Evolutionary conservation across 257 asterid genomes (phyloP).

Genomic region (Nicotiana knightiana): DNA sequence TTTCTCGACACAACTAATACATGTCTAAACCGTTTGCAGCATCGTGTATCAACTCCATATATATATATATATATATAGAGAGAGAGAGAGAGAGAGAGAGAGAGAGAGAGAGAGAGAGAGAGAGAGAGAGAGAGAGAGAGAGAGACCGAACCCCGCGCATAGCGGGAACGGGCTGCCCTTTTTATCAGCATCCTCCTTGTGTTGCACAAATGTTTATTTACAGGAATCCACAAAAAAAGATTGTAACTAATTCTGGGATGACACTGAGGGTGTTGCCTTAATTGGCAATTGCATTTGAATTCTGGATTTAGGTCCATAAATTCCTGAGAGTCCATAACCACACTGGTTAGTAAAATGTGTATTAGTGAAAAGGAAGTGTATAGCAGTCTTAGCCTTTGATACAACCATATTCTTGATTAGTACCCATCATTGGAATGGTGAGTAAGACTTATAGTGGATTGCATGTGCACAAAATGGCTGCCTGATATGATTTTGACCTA

Average conservation of each 20-base stretch:
- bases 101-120: too few species aligned
- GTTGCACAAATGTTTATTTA: not conserved
- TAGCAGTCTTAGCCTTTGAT: not conserved
- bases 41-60: not conserved
- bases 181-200: not conserved
- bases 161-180: not conserved
- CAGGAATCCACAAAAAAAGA: not conserved
- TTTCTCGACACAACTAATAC: not conserved
- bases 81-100: too few species aligned
- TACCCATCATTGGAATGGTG: not conserved
- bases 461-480: slow-evolving; percentile 1
- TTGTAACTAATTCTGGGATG: not conserved
- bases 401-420: not conserved
- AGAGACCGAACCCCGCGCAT: too few species aligned
- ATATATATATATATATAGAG: too few species aligned
- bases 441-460: not conserved
- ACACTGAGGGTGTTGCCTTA: not conserved
- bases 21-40: not conserved
- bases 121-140: too few species aligned
- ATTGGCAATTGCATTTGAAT: not conserved
- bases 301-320: not conserved
- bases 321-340: not conserved
- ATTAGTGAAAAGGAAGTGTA: not conserved
- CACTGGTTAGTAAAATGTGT: not conserved
- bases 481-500: not conserved